phyloP scores from a whole-genome alignment of 495 filamentous ascomycete genomes.

The Diplogelasinospora grovesii region DNA sequence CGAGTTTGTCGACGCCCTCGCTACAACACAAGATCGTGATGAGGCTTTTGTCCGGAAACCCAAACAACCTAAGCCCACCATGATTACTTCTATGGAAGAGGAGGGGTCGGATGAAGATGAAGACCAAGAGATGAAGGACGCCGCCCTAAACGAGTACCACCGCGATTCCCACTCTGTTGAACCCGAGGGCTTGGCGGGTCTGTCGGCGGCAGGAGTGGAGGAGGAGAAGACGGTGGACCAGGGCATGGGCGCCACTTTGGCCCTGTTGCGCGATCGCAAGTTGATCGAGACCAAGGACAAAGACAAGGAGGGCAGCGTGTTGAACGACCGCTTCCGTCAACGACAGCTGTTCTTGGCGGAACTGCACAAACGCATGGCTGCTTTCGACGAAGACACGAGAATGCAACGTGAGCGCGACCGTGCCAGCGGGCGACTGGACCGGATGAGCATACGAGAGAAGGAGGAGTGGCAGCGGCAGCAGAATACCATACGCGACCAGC shows the following conservation, averaged over 20 bases:
- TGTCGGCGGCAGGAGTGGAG: slow-evolving; percentile 67
- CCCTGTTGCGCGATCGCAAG: slow-evolving; percentile 75
- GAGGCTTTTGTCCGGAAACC: too few relatives aligned
- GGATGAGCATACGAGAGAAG: slow-evolving; percentile 82
- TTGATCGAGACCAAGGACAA: slow-evolving; percentile 62
- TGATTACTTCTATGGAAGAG: slow-evolving; percentile 44
- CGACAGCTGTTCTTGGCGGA: slow-evolving; percentile 76
- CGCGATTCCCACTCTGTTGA: slow-evolving; percentile 3
- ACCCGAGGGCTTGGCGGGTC: slow-evolving; percentile 14
- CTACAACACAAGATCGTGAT: too few relatives aligned
- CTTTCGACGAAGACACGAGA: slow-evolving; percentile 72
- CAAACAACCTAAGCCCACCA: too few relatives aligned
- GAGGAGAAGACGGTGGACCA: slow-evolving; percentile 71
- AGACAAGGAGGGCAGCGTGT: slow-evolving; percentile 50
- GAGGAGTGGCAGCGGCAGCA: slow-evolving; percentile 82
- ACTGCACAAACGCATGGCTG: slow-evolving; percentile 63
- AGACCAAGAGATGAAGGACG: slow-evolving; percentile 49
- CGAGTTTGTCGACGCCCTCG: slow-evolving; percentile 88
- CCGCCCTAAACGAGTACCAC: slow-evolving; percentile 36
- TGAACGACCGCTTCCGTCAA: slow-evolving; percentile 64
- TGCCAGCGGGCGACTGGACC: slow-evolving; percentile 69
- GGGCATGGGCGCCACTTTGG: slow-evolving; percentile 75
- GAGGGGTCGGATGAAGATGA: slow-evolving; percentile 47
- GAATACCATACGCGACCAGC: slow-evolving; percentile 79
- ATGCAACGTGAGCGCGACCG: slow-evolving; percentile 82